Base-by-base conservation (phyloP, 192 early-diverging fungal species). In the Coemansia sp. region DNA sequence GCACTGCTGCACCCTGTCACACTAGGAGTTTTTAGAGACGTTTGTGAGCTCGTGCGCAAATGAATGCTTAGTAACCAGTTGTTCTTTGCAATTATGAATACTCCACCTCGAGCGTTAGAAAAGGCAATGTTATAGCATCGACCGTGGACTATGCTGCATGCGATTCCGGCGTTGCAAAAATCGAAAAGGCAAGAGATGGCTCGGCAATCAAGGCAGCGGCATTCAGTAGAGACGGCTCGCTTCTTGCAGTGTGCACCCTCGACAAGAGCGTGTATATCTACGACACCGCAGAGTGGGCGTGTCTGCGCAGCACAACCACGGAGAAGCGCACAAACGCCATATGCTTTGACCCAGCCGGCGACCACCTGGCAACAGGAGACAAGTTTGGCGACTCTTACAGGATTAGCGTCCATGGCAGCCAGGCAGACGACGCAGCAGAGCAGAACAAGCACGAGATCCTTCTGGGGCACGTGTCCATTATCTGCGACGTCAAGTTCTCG, bases 321-420 rank as follows among this genome's bases (percentile, higher is more conserved):
- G 83, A 65, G 36, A 96, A 96, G 67, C 91, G 94, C 44, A 83
- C 86, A n/a, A 94, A 90, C 66, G 85, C 88, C 3, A 63, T 97
- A 12, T 66, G 72, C 21, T 97, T 95, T 68, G 87, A 88, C 48
- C 83, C 83, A 0, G 73, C 88, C 45, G 89, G 87, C 16, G 80
- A 71, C 14, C 43, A 85, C 49, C 69, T 98, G 53, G 41, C 96
- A 12, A 87, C 88, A 0, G 94, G 90, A 11, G 98, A 99, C 78
- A 98, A 98, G 77, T 96, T 95, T 85, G 98, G 98, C 8, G 98
- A 99, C 85, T 89, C 94, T 21, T 92, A 95, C 51, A 46, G 57
- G 24, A 36, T 67, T 4, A 48, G 46, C 6, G 49, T 48, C 9
- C 51, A 14, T 26, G 51, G 21, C n/a, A 49, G 46, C 46, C 46